These are phyloP conservation scores for Colletotrichum tropicicola DNA, from an alignment of 2,329 filamentous ascomycete genomes.

Conservation along the genomic window DNA sequence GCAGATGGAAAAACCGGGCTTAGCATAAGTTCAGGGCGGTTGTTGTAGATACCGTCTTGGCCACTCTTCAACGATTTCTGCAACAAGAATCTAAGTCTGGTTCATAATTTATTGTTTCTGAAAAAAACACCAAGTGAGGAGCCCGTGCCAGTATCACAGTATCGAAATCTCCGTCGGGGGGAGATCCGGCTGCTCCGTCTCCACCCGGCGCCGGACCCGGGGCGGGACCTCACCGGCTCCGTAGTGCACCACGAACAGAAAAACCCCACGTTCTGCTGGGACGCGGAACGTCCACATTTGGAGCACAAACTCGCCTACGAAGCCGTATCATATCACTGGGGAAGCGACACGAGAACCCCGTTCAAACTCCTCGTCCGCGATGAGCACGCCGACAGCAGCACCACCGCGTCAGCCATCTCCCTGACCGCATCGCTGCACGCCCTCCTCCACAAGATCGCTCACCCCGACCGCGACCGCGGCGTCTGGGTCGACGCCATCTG, in stretches of 20 bases:
- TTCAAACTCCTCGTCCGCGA: neutral
- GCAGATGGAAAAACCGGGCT: neutral
- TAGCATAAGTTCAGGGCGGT: neutral
- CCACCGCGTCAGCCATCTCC: neutral
- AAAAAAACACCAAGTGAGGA: neutral
- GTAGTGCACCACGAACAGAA: neutral
- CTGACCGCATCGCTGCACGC: neutral
- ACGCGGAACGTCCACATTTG: neutral
- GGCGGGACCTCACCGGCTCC: neutral
- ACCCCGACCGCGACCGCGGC: neutral
- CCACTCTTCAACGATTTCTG: no score
- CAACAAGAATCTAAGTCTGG: no score
- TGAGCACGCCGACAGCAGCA: neutral
- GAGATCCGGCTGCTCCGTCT: constrained; percentile 10
- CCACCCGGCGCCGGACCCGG: neutral
- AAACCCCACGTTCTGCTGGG: neutral
- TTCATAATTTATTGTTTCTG: neutral
- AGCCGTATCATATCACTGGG: constrained; percentile 10
- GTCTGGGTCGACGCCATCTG: constrained; percentile 12
- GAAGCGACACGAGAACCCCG: neutral
- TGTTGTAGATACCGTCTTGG: no score
- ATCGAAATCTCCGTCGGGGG: neutral
- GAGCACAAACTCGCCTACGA: neutral
- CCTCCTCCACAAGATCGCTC: neutral
- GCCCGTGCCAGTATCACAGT: neutral